Evolutionary conservation across 2,329 filamentous ascomycete species (phyloP).

Genomic region (Ascosphaera apis): DNA sequence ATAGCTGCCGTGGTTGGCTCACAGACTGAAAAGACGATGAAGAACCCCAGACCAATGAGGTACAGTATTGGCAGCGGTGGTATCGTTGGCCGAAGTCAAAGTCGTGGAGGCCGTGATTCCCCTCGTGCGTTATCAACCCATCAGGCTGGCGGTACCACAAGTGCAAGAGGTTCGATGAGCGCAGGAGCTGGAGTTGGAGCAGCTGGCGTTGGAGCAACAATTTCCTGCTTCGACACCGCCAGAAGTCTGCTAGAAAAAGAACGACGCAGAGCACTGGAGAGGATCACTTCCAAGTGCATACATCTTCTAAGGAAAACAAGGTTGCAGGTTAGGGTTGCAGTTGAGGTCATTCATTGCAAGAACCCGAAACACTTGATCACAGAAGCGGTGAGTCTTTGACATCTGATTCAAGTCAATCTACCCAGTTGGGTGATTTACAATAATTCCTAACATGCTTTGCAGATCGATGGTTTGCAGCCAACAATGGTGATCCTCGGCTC

Average conservation of each 20-base stretch:
- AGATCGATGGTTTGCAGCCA: constrained; percentile 75
- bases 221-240: too few relatives aligned
- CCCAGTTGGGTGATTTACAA: constrained; percentile 1
- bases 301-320: constrained; percentile 72
- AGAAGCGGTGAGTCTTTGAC: constrained; percentile 41
- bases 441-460: constrained; percentile 2
- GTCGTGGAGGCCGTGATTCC: constrained; percentile 10
- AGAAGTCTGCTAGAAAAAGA: constrained; percentile 22
- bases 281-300: constrained; percentile 67
- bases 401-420: constrained; percentile 4
- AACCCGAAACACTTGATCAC: constrained; percentile 90
- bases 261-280: constrained; percentile 54
- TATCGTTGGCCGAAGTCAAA: constrained; percentile 7
- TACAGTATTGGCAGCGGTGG: too few relatives aligned
- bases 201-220: too few relatives aligned
- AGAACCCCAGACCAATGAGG: constrained; percentile 10
- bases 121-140: constrained; percentile 14
- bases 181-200: too few relatives aligned
- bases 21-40: constrained; percentile 32
- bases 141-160: constrained; percentile 4
- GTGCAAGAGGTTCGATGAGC: too few relatives aligned
- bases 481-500: constrained; percentile 87
- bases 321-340: constrained; percentile 74
- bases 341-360: constrained; percentile 97
- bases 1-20: constrained; percentile 43